Evolutionary conservation across 805 yeast genomes (phyloP).

Genomic region (Candida sphagnicola): DNA sequence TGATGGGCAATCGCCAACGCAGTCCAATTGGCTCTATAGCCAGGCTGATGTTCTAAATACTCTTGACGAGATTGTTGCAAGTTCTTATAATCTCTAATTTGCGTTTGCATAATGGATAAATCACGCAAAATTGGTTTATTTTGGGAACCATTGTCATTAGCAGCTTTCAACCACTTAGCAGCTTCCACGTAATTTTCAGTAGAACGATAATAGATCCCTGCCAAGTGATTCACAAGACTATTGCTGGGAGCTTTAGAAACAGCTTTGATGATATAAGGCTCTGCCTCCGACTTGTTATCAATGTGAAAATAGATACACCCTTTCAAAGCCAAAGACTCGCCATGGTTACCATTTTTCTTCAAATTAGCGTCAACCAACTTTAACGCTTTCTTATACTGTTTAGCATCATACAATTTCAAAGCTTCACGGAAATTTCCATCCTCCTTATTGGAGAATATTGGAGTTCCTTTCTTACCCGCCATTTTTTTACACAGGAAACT

Average conservation of each 20-base stretch:
- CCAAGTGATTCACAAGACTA: conserved; percentile 76
- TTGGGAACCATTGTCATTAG: conserved; percentile 71
- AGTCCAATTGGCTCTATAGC: conserved; percentile 89
- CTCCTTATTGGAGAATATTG: conserved; percentile 52
- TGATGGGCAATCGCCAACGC: conserved; percentile 83
- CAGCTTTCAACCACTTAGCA: conserved; percentile 68
- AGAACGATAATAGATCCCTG: conserved; percentile 78
- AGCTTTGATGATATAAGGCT: conserved; percentile 57
- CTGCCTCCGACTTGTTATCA: conserved; percentile 59
- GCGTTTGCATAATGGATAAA: conserved; percentile 73
- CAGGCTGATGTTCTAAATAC: conserved; percentile 69
- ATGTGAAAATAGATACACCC: conserved; percentile 63
- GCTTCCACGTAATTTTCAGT: conserved; percentile 71
- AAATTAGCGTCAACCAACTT: conserved; percentile 70
- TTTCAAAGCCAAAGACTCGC: conserved; percentile 81
- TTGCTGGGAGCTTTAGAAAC: conserved; percentile 54
- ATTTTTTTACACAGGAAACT: conserved; percentile 6
- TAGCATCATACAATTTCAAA: conserved; percentile 73
- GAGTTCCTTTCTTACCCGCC: conserved; percentile 18
- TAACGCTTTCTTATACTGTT: conserved; percentile 83
- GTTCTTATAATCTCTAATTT: conserved; percentile 66
- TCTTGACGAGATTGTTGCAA: conserved; percentile 61
- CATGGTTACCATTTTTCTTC: conserved; percentile 71
- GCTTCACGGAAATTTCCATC: conserved; percentile 78
- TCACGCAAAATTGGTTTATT: conserved; percentile 82